These are phyloP conservation scores for Boeremia exigua DNA, from an alignment of 2,329 filamentous ascomycete genomes.

Conservation along the genomic window DNA sequence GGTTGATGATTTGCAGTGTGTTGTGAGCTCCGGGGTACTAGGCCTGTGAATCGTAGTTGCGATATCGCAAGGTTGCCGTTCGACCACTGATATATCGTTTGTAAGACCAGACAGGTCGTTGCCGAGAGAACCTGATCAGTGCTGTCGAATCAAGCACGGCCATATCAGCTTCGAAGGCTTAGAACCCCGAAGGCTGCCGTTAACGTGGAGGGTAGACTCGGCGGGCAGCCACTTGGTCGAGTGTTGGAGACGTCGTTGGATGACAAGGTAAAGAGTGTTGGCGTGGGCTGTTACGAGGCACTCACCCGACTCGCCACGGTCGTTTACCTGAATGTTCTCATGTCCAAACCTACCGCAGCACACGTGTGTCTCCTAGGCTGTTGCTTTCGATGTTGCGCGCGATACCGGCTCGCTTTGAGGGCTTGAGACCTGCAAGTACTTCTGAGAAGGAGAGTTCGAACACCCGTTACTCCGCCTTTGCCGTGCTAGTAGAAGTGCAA, in stretches of 20 bases:
- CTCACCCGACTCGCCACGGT: no score
- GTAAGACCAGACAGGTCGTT: background rate
- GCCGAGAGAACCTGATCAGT: background rate
- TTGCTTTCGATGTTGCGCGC: no score
- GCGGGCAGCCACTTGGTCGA: background rate
- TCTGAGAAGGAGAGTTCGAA: no score
- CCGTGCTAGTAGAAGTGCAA: no score
- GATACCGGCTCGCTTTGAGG: no score
- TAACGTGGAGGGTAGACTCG: background rate
- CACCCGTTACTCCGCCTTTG: no score
- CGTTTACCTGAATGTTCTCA: no score
- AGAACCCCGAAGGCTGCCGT: background rate
- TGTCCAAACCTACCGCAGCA: no score
- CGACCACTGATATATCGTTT: constrained; percentile 11
- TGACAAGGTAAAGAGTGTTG: no score
- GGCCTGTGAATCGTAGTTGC: constrained; percentile 11
- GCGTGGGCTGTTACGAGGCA: no score
- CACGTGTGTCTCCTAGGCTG: no score
- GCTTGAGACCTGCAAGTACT: no score
- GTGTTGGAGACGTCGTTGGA: background rate
- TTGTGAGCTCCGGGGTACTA: constrained; percentile 18
- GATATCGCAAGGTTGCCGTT: constrained; percentile 5
- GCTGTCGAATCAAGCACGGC: background rate
- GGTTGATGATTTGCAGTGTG: constrained; percentile 44
- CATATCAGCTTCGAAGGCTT: background rate